phyloP scores from a whole-genome alignment of 805 yeast species.

The Starmera pachycereana region DNA sequence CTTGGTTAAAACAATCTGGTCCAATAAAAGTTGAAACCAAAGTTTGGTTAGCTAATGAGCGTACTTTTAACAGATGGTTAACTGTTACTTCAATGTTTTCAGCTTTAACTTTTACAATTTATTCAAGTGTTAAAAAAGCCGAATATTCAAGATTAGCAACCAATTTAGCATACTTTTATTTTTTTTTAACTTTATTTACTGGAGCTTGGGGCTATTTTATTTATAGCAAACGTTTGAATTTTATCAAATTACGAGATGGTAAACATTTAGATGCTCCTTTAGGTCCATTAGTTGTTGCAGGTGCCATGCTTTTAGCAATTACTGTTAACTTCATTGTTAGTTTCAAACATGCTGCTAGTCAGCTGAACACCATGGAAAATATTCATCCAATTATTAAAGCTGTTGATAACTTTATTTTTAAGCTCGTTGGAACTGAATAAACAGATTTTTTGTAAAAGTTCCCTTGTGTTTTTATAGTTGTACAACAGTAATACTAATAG shows the following conservation, averaged over 20 bases:
- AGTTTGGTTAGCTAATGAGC: slow-evolving; percentile 97
- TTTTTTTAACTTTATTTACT: slow-evolving; percentile 69
- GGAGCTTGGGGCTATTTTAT: slow-evolving; percentile 85
- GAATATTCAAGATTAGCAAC: slow-evolving; percentile 56
- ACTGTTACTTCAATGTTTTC: slow-evolving; percentile 80
- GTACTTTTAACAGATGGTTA: slow-evolving; percentile 94
- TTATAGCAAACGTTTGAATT: slow-evolving; percentile 57
- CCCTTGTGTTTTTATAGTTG: no score
- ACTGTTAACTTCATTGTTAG: slow-evolving; percentile 66
- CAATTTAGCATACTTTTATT: slow-evolving; percentile 66
- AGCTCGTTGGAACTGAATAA: slow-evolving; percentile 18
- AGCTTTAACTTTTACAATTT: slow-evolving; percentile 75
- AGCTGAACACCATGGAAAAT: slow-evolving; percentile 7
- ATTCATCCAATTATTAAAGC: slow-evolving; percentile 17
- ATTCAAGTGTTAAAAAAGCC: slow-evolving; percentile 62
- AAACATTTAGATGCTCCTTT: slow-evolving; percentile 80
- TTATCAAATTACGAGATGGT: slow-evolving; percentile 75
- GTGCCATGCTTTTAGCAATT: slow-evolving; percentile 57
- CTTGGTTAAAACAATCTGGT: slow-evolving; percentile 77
- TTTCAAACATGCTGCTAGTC: slow-evolving; percentile 28
- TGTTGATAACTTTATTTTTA: slow-evolving; percentile 21
- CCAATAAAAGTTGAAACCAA: slow-evolving; percentile 93
- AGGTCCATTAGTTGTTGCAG: slow-evolving; percentile 78
- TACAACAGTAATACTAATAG: no score
- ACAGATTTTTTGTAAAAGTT: no score